Percentiles rank a stretch among this genome's conserved stretches.
These are phyloP conservation scores for Adiantum capillusveneris DNA, from an alignment of 75 land plant genomes.

Conservation along the genomic window DNA sequence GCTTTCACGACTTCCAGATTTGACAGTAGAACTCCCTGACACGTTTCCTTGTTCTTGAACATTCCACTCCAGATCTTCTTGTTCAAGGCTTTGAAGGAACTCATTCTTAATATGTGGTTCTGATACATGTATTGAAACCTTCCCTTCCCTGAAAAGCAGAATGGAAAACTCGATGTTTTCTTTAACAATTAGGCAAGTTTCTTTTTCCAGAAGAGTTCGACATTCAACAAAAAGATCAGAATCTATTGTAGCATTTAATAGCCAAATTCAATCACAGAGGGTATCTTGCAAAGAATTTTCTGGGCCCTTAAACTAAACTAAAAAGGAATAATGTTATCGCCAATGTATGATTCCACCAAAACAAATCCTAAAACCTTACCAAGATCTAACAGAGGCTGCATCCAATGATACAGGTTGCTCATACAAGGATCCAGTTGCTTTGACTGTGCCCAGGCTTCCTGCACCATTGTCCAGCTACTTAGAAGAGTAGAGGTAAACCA, in stretches of 20 bases:
- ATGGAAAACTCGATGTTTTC: neutral
- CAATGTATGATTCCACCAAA: no score
- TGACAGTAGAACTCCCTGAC: slow-evolving; percentile 3
- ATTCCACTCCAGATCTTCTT: slow-evolving; percentile 41
- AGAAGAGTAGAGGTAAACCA: neutral
- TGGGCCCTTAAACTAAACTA: no score
- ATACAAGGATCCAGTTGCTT: slow-evolving; percentile 68
- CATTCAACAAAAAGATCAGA: slow-evolving; percentile 1
- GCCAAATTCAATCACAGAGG: no score
- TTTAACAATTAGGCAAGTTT: neutral
- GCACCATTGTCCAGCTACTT: slow-evolving; percentile 11
- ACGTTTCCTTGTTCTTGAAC: slow-evolving; percentile 6
- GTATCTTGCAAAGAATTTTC: no score
- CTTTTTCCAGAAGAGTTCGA: no score
- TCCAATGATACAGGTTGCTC: slow-evolving; percentile 20
- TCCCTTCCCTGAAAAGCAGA: slow-evolving; percentile 59
- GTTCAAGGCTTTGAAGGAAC: slow-evolving; percentile 69
- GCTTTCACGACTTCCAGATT: slow-evolving; percentile 6
- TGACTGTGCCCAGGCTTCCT: slow-evolving; percentile 86
- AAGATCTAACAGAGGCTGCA: slow-evolving; percentile 9
- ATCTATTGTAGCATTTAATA: neutral
- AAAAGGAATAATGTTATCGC: no score
- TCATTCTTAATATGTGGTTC: slow-evolving; percentile 65
- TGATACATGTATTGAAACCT: slow-evolving; percentile 33
- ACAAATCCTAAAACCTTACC: slow-evolving; percentile 10